These are phyloP conservation scores for Coemansia sp. DNA, from an alignment of 192 early-diverging fungal genomes.

Conservation along the genomic window DNA sequence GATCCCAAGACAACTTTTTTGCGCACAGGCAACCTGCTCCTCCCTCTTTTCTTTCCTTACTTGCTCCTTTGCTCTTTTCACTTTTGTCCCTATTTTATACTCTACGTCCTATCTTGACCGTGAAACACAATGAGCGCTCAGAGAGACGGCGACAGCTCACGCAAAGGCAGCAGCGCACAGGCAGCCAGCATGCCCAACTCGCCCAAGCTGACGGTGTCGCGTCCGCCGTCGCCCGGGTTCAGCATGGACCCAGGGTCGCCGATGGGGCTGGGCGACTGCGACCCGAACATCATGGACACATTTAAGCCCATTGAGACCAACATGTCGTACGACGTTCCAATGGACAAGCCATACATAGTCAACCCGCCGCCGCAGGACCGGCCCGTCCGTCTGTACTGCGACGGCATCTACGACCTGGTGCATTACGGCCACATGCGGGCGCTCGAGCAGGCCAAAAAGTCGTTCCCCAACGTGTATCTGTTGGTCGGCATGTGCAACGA, in stretches of 20 bases:
- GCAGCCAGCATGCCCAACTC: conserved; percentile 32
- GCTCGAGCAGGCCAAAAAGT: conserved; percentile 81
- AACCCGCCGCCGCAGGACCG: conserved; percentile 68
- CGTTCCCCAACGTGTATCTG: conserved; percentile 72
- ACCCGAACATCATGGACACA: conserved; percentile 35
- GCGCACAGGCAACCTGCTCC: background rate
- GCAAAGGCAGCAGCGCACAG: conserved; percentile 18
- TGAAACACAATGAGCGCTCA: conserved; percentile 13
- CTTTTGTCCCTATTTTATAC: conserved; percentile 1
- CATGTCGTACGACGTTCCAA: conserved; percentile 36
- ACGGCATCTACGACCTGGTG: conserved; percentile 85
- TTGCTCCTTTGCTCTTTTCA: conserved; percentile 11
- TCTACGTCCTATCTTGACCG: background rate
- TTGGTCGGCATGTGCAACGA: conserved; percentile 79
- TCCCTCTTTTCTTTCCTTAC: conserved; percentile 5
- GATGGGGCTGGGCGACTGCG: conserved; percentile 47
- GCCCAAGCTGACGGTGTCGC: conserved; percentile 30
- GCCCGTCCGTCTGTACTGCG: conserved; percentile 78
- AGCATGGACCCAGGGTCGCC: conserved; percentile 41
- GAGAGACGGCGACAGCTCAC: conserved; percentile 9
- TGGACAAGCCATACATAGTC: conserved; percentile 56
- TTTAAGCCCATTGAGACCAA: conserved; percentile 46
- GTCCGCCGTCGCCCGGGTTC: conserved; percentile 32
- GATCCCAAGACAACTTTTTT: background rate
- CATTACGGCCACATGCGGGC: conserved; percentile 81